Base-by-base conservation (phyloP, 805 yeast species). In the Wickerhamomyces ciferrii region DNA sequence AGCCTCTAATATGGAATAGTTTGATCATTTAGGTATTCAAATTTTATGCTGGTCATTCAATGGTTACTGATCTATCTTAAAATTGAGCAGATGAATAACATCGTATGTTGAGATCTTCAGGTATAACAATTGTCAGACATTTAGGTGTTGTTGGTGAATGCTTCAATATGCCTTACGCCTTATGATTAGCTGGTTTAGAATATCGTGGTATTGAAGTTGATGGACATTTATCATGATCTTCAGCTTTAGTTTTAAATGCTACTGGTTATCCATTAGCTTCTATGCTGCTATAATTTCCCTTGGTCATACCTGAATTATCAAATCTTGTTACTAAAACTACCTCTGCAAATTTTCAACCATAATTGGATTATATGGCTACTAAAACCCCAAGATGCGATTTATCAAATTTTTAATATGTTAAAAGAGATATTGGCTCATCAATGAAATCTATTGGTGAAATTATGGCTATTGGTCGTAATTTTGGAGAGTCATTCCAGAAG, bases 381-480 rank as follows among this genome's bases (percentile, higher is more conserved):
- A 92, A 92, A 78, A 90, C 94, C 63, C 99, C 99, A 58, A 83
- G 97, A 72, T 92, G 99, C 99, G 99, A 92, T 75, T 75, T 92
- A 67, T 69, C 94, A 56, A 92, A 92, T 76, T 94, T 92, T 75
- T 95, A 87, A 66, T 96, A 89, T 62, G 99, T 92, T 53, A 87
- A 88, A 67, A 81, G 96, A 68, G 89, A 85, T 52, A 86, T 92
- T 63, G 96, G 97, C 41, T 87, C 96, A 10, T 83, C 97, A 39
- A 92, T 92, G 99, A 92, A 92, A 70, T 91, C 97, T 49, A 99
- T 92, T 46, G 99, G 99, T 68, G 99, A 92, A 71, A 99, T 92
- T 49, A 92, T 92, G 99, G 95, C 97, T 41, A 94, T 92, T 63
- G 99, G 99, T 63, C 84, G 99, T 72, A 92, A 83, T 53, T 92